Conservation (phyloP, 495 filamentous ascomycete genomes). For the Penicillium angulare region DNA sequence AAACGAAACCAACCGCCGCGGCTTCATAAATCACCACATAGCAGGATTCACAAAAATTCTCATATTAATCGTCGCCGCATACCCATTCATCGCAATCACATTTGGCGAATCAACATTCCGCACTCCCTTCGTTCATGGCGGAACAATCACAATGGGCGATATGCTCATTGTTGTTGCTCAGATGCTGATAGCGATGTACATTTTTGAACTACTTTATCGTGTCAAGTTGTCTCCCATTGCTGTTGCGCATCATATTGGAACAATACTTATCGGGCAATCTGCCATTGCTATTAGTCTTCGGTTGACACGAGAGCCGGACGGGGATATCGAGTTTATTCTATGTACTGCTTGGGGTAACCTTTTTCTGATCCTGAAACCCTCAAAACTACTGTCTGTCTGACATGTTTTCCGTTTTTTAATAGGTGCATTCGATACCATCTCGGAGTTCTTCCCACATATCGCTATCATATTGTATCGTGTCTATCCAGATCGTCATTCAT, state of each 20-base stretch:
- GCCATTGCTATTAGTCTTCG: conserved; percentile 46
- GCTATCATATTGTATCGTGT: conserved; percentile 50
- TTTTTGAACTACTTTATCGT: conserved; percentile 49
- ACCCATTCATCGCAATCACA: conserved; percentile 44
- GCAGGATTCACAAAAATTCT: conserved; percentile 44
- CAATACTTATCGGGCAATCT: conserved; percentile 46
- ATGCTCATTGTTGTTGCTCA: conserved; percentile 42
- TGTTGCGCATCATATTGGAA: conserved; percentile 45
- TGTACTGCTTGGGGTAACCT: conserved; percentile 49
- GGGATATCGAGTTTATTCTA: conserved; percentile 48
- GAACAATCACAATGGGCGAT: conserved; percentile 40
- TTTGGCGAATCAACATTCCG: conserved; percentile 35
- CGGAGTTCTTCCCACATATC: conserved; percentile 49
- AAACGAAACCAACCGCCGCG: conserved; percentile 37
- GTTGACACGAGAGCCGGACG: conserved; percentile 37
- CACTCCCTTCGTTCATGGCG: conserved; percentile 27
- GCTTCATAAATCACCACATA: conserved; percentile 52
- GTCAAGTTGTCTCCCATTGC: conserved; percentile 41
- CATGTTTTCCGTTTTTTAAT: background rate
- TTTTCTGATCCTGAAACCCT: background rate
- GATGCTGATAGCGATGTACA: conserved; percentile 48
- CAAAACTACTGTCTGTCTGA: no score
- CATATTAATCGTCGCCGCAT: conserved; percentile 40
- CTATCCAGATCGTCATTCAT: conserved; percentile 36
- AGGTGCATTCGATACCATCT: conserved; percentile 51